These are phyloP conservation scores for Solanum gandarillasii DNA, from an alignment of 257 asterid species.

Conservation along the genomic window DNA sequence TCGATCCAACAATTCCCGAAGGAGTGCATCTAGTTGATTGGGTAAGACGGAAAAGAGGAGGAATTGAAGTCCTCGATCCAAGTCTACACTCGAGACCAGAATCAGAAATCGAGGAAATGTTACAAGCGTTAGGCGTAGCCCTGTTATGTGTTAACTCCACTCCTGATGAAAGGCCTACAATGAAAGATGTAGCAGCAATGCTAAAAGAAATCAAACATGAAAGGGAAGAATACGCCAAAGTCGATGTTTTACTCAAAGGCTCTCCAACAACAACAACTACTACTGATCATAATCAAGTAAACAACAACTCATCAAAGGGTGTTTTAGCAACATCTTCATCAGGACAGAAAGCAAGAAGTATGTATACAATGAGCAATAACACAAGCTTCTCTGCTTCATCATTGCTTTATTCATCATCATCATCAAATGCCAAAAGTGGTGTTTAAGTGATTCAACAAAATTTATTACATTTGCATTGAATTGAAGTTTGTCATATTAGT, in stretches of 20 bases:
- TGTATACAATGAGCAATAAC: conserved; percentile 20
- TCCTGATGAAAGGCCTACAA: conserved; percentile 37
- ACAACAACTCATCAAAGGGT: not conserved
- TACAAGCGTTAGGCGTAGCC: conserved; percentile 36
- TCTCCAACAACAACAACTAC: not conserved
- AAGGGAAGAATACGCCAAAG: conserved; percentile 32
- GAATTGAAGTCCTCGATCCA: conserved; percentile 22
- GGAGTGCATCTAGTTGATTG: conserved; percentile 33
- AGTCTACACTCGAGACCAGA: conserved; percentile 19
- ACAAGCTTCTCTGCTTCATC: conserved; percentile 36
- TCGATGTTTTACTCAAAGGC: conserved; percentile 22
- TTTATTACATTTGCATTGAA: not conserved
- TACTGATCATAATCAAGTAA: not conserved
- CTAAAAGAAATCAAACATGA: conserved; percentile 39
- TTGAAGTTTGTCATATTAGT: not conserved
- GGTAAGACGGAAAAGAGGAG: conserved; percentile 22
- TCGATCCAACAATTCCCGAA: conserved; percentile 41
- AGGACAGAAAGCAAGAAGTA: conserved; percentile 3
- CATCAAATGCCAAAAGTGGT: conserved; percentile 16
- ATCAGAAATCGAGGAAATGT: conserved; percentile 30
- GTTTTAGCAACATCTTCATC: conserved; percentile 26
- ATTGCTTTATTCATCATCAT: conserved; percentile 25
- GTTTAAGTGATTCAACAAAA: not conserved
- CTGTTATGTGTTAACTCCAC: conserved; percentile 24
- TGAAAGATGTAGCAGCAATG: conserved; percentile 56